phyloP scores from a whole-genome alignment of 305 asterid species.

The Salvia sclarea region DNA sequence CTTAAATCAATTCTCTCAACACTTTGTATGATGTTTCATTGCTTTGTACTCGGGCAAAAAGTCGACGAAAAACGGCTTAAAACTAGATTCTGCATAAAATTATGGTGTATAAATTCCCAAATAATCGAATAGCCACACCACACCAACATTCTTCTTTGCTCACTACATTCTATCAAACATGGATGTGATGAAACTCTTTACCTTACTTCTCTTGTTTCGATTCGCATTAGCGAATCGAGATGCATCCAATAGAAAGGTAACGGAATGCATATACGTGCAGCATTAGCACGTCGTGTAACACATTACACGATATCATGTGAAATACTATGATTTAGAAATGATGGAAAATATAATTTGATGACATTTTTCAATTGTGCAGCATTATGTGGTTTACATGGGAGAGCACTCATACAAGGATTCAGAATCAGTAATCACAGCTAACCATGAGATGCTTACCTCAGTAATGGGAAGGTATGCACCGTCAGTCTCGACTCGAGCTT shows the following conservation, averaged over 20 bases:
- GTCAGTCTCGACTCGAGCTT: background rate
- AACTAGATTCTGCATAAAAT: background rate
- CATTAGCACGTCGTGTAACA: background rate
- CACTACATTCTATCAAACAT: slow-evolving; percentile 30
- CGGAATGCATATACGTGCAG: background rate
- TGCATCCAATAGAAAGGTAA: slow-evolving; percentile 40
- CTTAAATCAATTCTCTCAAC: background rate
- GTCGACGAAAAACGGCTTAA: slow-evolving; percentile 28
- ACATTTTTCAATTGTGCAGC: slow-evolving; percentile 43
- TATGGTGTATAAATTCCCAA: slow-evolving; percentile 36
- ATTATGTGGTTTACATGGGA: slow-evolving; percentile 67
- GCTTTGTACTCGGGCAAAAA: slow-evolving; percentile 20
- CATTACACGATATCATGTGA: background rate
- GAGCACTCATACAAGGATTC: slow-evolving; percentile 44
- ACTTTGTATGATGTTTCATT: slow-evolving; percentile 10
- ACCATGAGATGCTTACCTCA: slow-evolving; percentile 52
- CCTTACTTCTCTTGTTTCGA: slow-evolving; percentile 30
- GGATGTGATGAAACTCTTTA: slow-evolving; percentile 32
- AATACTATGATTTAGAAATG: background rate
- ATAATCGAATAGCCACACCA: slow-evolving; percentile 19
- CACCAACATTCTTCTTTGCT: slow-evolving; percentile 1
- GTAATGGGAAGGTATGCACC: slow-evolving; percentile 52
- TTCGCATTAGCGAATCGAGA: slow-evolving; percentile 34
- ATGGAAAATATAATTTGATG: background rate
- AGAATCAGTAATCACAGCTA: slow-evolving; percentile 49